Percentiles rank a stretch among this genome's conserved stretches.
phyloP scores from a whole-genome alignment of 2,329 filamentous ascomycete genomes.

The Chaetoscypha palmicola region DNA sequence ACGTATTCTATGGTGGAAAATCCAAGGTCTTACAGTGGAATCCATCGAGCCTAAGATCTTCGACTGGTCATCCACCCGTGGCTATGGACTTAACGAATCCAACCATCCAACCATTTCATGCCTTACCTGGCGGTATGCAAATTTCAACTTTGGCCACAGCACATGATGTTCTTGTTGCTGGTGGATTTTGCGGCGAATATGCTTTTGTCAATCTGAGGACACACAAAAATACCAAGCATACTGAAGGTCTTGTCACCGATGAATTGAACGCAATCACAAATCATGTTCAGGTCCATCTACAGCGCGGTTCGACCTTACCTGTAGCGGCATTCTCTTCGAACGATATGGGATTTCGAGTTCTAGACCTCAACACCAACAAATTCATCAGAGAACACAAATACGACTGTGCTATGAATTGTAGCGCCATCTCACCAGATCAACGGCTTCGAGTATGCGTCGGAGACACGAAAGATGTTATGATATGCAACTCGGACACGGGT shows the following conservation, averaged over 20 bases:
- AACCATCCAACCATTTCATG: constrained; percentile 20
- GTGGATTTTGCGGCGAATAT: constrained; percentile 35
- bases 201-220: constrained; percentile 31
- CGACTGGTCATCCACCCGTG: constrained; percentile 5
- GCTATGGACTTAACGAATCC: constrained; percentile 28
- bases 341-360: constrained; percentile 49
- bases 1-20: constrained; percentile 49
- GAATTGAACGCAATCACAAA: constrained; percentile 57
- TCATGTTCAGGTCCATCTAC: constrained; percentile 51
- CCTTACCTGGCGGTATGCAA: constrained; percentile 19
- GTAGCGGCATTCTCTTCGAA: constrained; percentile 57
- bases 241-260: constrained; percentile 37
- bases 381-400: constrained; percentile 51
- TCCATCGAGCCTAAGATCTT: constrained; percentile 37
- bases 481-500: constrained; percentile 63
- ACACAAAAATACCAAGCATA: constrained; percentile 26
- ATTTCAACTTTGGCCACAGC: constrained; percentile 31
- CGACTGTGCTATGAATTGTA: constrained; percentile 62
- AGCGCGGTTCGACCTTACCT: constrained; percentile 45
- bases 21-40: constrained; percentile 47
- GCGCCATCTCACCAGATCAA: constrained; percentile 63
- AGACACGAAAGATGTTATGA: constrained; percentile 57
- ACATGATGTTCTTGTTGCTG: constrained; percentile 33
- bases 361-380: constrained; percentile 52
- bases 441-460: constrained; percentile 68